Evolutionary conservation across 441 rosid species (phyloP).

Genomic region (Eruca vesicaria): DNA sequence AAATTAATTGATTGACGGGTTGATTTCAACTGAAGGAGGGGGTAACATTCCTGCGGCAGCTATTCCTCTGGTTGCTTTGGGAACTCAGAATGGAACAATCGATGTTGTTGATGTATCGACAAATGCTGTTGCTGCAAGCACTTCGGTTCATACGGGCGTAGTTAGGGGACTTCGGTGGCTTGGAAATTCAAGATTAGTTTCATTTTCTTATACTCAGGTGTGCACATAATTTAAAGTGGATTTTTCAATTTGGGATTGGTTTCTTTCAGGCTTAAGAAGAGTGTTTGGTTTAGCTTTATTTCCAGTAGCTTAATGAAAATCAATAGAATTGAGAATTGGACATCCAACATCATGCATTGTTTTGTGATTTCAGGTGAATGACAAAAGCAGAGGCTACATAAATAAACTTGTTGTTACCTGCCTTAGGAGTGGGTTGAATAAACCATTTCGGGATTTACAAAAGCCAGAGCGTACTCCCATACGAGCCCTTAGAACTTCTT

Average conservation of each 20-base stretch:
- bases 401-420: constrained; percentile 91
- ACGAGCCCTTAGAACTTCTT: constrained; percentile 92
- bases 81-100: constrained; percentile 87
- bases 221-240: constrained; percentile 2
- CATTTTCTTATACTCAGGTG: constrained; percentile 95
- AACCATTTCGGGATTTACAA: constrained; percentile 85
- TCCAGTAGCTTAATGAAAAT: constrained; percentile 2
- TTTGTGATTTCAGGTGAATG: constrained; percentile 68
- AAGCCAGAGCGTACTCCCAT: constrained; percentile 96
- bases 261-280: constrained; percentile 10
- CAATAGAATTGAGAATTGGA: background rate
- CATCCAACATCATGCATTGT: constrained; percentile 14
- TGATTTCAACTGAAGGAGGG: constrained; percentile 66
- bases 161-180: constrained; percentile 98
- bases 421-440: constrained; percentile 92
- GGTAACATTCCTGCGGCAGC: constrained; percentile 92
- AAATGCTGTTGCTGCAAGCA: constrained; percentile 89
- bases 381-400: constrained; percentile 88
- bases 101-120: constrained; percentile 93
- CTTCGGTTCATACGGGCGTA: constrained; percentile 72
- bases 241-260: background rate
- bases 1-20: constrained; percentile 24
- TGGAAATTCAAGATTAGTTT: constrained; percentile 95
- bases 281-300: constrained; percentile 5
- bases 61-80: constrained; percentile 98